Evolutionary conservation across 352 stramenopile genomes (phyloP), one percentile per base, ranked within the genome.

Genomic region (Globisporangium okanoganense): DNA sequence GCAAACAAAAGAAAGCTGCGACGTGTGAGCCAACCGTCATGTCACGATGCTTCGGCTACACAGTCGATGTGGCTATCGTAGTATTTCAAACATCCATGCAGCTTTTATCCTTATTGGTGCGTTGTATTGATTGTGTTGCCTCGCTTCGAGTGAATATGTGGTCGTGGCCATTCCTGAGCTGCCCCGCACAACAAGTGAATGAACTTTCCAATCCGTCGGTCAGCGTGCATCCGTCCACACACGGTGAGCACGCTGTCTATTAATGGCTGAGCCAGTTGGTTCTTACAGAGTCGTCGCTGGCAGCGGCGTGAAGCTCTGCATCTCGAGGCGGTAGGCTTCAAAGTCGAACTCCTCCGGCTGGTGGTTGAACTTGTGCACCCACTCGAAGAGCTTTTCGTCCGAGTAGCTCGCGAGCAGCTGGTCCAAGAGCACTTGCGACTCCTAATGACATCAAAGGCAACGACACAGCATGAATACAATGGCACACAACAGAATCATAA

Each of bases 351-450:
- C 66, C 14, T 90, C 71, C 2, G 86, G 86, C 36, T 75, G 69
- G 70, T 95, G 80, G 68, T 96, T 96, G 73, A 96, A 95, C 64
- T 86, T 85, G 67, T 94, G 71, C 1, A 96, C 84, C 55, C 76
- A 85, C 7, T 82, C 61, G 61, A 76, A 91, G 20, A 91, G 74
- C 57, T 77, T 65, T 24, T 91, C 75, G 62, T 89, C 72, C 22
- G 78, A 67, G 66, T 96, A 96, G 51, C 80, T 87, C 20, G 65
- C 50, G 22, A 90, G 64, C 20, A 94, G 29, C 55, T 91, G 78
- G 8, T 77, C 51, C 20, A 96, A 56, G 31, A 96, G 64, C 45
- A 75, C 64, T 60, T 87, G 67, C 24, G 87, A 82, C 64, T 96
- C 87, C 64, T 81, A 20, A 50, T 24, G n/a, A 12, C 36, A 18